phyloP scores from a whole-genome alignment of 2,329 filamentous ascomycete species.

The Fusarium irregulare region DNA sequence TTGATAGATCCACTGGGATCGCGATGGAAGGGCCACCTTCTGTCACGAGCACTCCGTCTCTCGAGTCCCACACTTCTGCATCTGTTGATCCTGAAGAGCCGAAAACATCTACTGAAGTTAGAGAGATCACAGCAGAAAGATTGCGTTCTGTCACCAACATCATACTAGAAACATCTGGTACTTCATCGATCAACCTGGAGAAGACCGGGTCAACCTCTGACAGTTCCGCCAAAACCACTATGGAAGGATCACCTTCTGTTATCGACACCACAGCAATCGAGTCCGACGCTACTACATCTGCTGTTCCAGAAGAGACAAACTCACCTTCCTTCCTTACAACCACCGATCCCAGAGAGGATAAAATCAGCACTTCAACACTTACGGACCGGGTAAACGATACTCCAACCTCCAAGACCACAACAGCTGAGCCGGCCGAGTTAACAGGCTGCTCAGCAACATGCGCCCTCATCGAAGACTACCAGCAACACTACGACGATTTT shows the following conservation, averaged over 20 bases:
- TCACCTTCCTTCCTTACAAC: not conserved
- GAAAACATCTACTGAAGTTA: not conserved
- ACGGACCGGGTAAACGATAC: not conserved
- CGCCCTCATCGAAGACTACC: fast-evolving
- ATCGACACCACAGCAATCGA: not conserved
- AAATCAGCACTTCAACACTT: not conserved
- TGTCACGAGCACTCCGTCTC: no score
- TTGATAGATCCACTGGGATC: no score
- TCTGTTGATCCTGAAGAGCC: not conserved
- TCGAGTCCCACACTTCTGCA: not conserved
- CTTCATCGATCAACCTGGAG: fast-evolving
- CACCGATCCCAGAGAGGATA: not conserved
- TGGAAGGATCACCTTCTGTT: not conserved
- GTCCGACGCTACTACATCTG: not conserved
- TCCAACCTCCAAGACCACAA: not conserved
- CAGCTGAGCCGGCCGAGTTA: not conserved
- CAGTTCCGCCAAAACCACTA: not conserved
- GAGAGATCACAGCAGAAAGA: not conserved
- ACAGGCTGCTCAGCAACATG: not conserved
- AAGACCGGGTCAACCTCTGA: not conserved
- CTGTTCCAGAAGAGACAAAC: not conserved
- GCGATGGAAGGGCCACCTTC: no score
- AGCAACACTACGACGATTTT: not conserved
- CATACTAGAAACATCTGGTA: no score
- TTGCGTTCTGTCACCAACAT: not conserved